Conservation (phyloP, 2,329 filamentous ascomycete species). For the Penicillium sp. region DNA sequence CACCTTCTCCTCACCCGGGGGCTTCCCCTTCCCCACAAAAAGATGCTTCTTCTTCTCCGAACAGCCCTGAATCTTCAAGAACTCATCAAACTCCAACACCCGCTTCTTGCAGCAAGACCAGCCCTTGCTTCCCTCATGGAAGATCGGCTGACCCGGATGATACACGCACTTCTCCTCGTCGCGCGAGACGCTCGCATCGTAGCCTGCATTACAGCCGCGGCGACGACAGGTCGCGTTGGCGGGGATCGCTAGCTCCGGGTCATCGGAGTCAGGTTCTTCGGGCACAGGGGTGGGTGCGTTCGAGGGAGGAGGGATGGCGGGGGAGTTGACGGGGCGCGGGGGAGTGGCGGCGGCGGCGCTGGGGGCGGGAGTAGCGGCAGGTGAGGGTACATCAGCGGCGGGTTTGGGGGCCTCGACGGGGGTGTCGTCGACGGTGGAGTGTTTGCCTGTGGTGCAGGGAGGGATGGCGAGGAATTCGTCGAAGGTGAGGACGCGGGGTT, state of each 20-base stretch:
- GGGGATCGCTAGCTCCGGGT: constrained; percentile 63
- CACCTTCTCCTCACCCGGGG: constrained; percentile 62
- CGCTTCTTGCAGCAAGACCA: constrained; percentile 94
- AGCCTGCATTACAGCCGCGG: constrained; percentile 61
- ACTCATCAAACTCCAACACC: constrained; percentile 94
- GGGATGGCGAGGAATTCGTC: constrained; percentile 92
- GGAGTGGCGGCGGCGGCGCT: no score
- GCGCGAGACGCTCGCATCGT: constrained; percentile 52
- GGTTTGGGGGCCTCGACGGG: no score
- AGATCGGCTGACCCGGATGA: constrained; percentile 83
- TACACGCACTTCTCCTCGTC: constrained; percentile 72
- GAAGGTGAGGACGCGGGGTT: constrained; percentile 89
- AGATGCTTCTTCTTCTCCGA: constrained; percentile 71
- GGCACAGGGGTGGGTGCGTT: no score
- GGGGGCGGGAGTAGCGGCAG: no score
- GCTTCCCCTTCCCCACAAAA: constrained; percentile 68
- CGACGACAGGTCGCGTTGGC: constrained; percentile 69
- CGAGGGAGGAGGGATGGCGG: no score
- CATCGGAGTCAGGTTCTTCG: constrained; percentile 80
- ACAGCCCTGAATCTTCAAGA: constrained; percentile 91
- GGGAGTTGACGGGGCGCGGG: no score
- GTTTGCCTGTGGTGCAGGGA: constrained; percentile 85
- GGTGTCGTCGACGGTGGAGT: constrained; percentile 75
- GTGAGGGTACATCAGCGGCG: no score
- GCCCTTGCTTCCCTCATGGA: constrained; percentile 96